A percentile compares a stretch with the other conserved stretches of the same genome.
Conservation (phyloP, 179 eudicot species). For the Amaranthus tricolor region DNA sequence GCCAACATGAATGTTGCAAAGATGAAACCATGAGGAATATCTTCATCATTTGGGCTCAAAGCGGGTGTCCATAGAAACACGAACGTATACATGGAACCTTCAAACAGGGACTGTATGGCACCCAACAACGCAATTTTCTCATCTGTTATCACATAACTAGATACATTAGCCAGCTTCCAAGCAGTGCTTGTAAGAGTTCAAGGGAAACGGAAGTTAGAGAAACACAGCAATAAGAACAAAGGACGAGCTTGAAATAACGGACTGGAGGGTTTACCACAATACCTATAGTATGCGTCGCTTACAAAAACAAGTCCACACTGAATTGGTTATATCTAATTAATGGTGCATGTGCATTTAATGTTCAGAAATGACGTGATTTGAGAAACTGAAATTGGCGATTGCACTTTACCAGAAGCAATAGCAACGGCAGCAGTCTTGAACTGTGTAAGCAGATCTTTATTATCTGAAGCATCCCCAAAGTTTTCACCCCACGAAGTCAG, state of each 20-base stretch:
- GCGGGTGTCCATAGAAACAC: slow-evolving; percentile 99
- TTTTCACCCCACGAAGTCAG: slow-evolving; percentile 80
- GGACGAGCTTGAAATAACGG: neutral
- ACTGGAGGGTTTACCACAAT: neutral
- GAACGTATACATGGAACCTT: slow-evolving; percentile 99
- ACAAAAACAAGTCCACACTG: neutral
- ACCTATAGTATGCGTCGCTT: neutral
- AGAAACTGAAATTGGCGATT: neutral
- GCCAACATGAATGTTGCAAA: slow-evolving; percentile 99
- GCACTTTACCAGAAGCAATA: slow-evolving; percentile 74
- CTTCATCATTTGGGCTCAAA: slow-evolving; percentile 91
- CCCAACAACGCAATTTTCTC: slow-evolving; percentile 96
- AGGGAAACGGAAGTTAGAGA: neutral
- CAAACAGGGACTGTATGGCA: slow-evolving; percentile 94
- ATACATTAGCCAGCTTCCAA: slow-evolving; percentile 8
- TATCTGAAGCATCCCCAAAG: slow-evolving; percentile 87
- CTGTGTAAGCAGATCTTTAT: slow-evolving; percentile 75
- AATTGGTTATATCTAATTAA: neutral
- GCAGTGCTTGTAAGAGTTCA: neutral
- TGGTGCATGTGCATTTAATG: neutral
- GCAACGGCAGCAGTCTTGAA: slow-evolving; percentile 80
- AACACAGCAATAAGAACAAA: neutral
- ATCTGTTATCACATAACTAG: slow-evolving; percentile 43
- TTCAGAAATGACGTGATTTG: neutral
- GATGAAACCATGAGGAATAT: slow-evolving; percentile 93